Evolutionary conservation across 2,329 filamentous ascomycete species (phyloP).

Genomic region (Fusarium redolens): DNA sequence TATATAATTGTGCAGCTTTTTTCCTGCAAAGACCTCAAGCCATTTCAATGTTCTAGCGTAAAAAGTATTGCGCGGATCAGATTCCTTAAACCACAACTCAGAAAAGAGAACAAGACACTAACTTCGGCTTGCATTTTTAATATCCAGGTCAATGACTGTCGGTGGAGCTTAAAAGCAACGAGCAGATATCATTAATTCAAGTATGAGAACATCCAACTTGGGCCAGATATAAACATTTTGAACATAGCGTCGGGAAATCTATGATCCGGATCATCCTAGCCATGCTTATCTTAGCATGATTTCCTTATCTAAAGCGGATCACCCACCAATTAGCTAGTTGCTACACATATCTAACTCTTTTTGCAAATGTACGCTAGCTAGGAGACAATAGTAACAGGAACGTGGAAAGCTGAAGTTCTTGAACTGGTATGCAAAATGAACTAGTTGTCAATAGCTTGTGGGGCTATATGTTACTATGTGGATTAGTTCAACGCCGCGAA

Average conservation of each 20-base stretch:
- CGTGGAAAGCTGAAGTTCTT: not conserved
- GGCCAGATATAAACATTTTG: too few relatives aligned
- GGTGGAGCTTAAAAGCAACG: rapidly evolving
- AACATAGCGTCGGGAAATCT: not conserved
- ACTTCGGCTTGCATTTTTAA: rapidly evolving
- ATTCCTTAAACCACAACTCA: too few relatives aligned
- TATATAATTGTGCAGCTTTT: too few relatives aligned
- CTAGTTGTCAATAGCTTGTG: not conserved
- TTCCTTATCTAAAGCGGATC: not conserved
- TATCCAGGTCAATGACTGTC: rapidly evolving
- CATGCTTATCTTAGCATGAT: not conserved
- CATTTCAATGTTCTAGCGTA: too few relatives aligned
- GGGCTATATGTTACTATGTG: not conserved
- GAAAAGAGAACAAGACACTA: rapidly evolving
- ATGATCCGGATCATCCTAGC: rapidly evolving
- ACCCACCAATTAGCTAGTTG: not conserved
- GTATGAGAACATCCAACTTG: not conserved
- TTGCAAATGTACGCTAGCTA: not conserved
- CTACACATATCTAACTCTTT: not conserved
- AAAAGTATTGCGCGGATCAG: too few relatives aligned
- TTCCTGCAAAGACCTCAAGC: too few relatives aligned
- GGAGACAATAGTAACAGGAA: not conserved
- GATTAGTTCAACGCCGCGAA: not conserved
- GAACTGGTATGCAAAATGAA: not conserved
- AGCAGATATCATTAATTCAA: rapidly evolving